A percentile compares a stretch with the other conserved stretches of the same genome.
Evolutionary conservation across 2,329 filamentous ascomycete species (phyloP).

Genomic region (Penicillium sp.): DNA sequence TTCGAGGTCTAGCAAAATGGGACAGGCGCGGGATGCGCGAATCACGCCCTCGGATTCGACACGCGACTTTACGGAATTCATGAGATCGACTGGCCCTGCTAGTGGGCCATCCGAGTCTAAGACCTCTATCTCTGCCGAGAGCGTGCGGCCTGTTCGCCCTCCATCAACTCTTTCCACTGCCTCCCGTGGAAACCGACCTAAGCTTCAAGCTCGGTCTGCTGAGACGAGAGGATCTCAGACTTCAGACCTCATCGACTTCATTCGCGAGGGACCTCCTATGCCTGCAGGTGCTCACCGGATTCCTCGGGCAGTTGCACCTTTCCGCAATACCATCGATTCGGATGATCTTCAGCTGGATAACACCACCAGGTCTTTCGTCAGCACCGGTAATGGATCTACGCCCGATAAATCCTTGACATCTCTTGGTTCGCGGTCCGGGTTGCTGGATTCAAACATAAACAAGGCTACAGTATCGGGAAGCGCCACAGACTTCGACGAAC

Average conservation of each 20-base stretch:
- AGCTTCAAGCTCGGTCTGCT: slow-evolving; percentile 71
- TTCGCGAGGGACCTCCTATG: slow-evolving; percentile 77
- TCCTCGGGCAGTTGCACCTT: slow-evolving; percentile 78
- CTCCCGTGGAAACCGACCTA: slow-evolving; percentile 39
- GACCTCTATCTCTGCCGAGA: slow-evolving; percentile 1
- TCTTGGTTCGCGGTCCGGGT: slow-evolving; percentile 70
- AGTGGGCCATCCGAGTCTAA: slow-evolving; percentile 13
- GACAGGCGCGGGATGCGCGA: slow-evolving; percentile 69
- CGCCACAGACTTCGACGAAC: slow-evolving; percentile 8
- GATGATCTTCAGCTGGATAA: slow-evolving; percentile 60
- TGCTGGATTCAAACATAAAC: slow-evolving; percentile 51
- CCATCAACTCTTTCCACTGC: slow-evolving; percentile 19
- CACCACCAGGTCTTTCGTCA: slow-evolving; percentile 41
- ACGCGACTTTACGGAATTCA: slow-evolving; percentile 84
- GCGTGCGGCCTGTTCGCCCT: slow-evolving; percentile 13
- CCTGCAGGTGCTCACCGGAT: slow-evolving; percentile 66
- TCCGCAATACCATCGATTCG: slow-evolving; percentile 81
- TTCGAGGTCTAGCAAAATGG: slow-evolving; percentile 26
- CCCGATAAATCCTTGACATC: slow-evolving; percentile 55
- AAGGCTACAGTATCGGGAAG: slow-evolving; percentile 19
- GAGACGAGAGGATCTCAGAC: slow-evolving; percentile 65
- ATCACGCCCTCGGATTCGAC: slow-evolving; percentile 66
- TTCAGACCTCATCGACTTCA: slow-evolving; percentile 92
- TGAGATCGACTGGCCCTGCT: slow-evolving; percentile 74
- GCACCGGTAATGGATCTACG: slow-evolving; percentile 55